Base-by-base conservation (phyloP, 2,329 filamentous ascomycete species). In the Talaromyces sp. region DNA sequence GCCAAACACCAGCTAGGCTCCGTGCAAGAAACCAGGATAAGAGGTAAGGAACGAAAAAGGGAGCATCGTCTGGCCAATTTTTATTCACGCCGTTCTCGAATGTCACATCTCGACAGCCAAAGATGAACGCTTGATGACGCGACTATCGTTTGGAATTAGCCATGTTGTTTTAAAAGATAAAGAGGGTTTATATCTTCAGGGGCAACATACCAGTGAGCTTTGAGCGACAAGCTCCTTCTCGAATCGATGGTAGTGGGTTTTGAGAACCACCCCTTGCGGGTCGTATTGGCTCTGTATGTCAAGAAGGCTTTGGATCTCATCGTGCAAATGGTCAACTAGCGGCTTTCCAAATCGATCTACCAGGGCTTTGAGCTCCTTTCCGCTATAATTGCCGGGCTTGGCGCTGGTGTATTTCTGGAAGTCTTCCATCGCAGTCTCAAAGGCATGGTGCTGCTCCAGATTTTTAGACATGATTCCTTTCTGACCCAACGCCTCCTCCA, bases 391-490 rank as follows among this genome's bases (percentile, higher is more conserved):
- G 21, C 43, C 43, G 5, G 43, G 43, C 13, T 11, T 48, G 6
- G 43, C n/a, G 25, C 21, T 21, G 1, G 22, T n/a, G 43, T 48
- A 48, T 48, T 48, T 48, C 25, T 28, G 15, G 7, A 48, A 48
- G 43, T 48, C 43, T 1, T 48, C 22, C 25, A 48, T 28, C 15
- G 15, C 22, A 10, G 43, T 31, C 22, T 48, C 43, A 48, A 48
- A 48, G 43, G 15, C 43, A 28, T 17, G 25, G 25, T 73, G 71
- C 60, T 73, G 67, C 53, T 69, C 67, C 19, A 71, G 60, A 56
- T 70, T 72, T 13, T 61, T 48, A 25, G 62, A 59, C 69, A 73
- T 71, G 52, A 72, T 53, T 21, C 66, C 69, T 43, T 64, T 43
- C 22, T 65, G 56, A 5, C 60, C 62, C 9, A 68, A 52, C 22